Percentiles rank a stretch among this genome's conserved stretches.
Conservation (phyloP, 148 eudicot genomes). For the Silene conica region DNA sequence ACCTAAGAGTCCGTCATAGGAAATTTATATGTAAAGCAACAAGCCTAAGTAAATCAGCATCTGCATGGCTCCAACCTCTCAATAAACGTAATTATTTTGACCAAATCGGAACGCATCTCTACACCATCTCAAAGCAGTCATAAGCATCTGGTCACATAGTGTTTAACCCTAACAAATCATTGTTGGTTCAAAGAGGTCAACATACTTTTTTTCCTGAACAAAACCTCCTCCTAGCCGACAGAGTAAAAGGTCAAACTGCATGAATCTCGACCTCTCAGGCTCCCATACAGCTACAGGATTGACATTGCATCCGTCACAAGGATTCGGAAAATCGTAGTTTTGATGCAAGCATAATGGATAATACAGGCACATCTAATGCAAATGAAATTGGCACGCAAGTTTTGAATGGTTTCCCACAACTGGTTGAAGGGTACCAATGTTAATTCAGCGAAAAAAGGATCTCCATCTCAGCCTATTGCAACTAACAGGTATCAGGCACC, state of each 20-base stretch:
- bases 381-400: too few species aligned
- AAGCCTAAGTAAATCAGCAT: too few species aligned
- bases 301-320: not conserved
- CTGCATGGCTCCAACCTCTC: not conserved
- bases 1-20: not conserved
- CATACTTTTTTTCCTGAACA: not conserved
- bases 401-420: not conserved
- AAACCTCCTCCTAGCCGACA: not conserved
- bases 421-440: not conserved
- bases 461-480: not conserved
- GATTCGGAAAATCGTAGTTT: not conserved
- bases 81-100: not conserved
- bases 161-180: not conserved
- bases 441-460: not conserved
- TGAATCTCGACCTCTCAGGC: not conserved
- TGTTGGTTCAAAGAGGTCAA: not conserved
- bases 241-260: not conserved
- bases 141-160: not conserved
- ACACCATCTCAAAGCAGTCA: not conserved
- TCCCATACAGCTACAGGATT: not conserved
- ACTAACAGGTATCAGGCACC: too few species aligned
- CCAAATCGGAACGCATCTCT: not conserved
- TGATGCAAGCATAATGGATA: not conserved
- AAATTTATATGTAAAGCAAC: not conserved
- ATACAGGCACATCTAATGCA: too few species aligned